Conservation (phyloP, 257 asterid species). For the Solanum rostratum region DNA sequence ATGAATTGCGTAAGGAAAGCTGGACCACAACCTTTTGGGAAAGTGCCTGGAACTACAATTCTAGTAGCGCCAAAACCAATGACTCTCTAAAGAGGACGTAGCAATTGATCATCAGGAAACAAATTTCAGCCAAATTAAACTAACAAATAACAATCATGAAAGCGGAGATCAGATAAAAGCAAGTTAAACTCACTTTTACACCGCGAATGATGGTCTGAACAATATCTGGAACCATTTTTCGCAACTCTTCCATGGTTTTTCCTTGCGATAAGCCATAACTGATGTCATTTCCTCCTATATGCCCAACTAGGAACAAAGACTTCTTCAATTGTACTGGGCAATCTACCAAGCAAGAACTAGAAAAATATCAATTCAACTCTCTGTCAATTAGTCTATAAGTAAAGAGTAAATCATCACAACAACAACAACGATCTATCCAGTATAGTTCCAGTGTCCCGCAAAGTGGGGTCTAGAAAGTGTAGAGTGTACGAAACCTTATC, state of each 20-base stretch:
- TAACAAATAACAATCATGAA: not conserved
- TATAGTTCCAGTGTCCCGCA: too few species aligned
- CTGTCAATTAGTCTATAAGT: too few species aligned
- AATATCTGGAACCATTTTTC: not conserved
- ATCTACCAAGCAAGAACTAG: constrained; percentile 7
- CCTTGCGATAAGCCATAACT: constrained; percentile 6
- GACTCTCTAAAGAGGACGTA: not conserved
- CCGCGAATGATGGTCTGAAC: constrained; percentile 5
- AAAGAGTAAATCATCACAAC: not conserved
- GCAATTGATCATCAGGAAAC: not conserved
- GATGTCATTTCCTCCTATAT: constrained; percentile 10
- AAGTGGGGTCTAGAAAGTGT: too few species aligned
- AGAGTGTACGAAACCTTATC: not conserved
- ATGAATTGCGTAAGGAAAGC: not conserved
- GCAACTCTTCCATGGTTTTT: constrained; percentile 9
- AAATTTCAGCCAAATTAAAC: not conserved
- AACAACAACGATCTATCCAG: not conserved
- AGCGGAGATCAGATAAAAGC: not conserved
- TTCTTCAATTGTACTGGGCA: not conserved
- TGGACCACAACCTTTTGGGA: not conserved
- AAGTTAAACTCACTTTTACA: not conserved
- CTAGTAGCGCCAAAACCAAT: not conserved
- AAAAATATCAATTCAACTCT: not conserved
- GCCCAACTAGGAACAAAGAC: constrained; percentile 6
- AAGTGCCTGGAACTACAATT: not conserved